Evolutionary conservation across 306 rosid genomes (phyloP).

Genomic region (Heteromeles arbutifolia): DNA sequence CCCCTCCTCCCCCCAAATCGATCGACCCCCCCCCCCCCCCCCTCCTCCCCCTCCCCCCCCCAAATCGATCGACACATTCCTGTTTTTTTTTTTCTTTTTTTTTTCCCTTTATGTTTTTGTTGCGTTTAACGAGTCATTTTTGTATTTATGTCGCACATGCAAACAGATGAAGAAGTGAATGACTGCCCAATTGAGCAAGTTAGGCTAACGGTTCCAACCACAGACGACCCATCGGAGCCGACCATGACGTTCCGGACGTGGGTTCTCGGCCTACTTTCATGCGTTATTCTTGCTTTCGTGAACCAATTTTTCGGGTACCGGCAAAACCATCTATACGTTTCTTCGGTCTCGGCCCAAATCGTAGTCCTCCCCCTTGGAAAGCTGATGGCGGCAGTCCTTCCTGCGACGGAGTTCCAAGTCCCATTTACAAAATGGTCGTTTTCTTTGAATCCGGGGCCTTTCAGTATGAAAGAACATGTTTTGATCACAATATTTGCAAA

Average conservation of each 20-base stretch:
- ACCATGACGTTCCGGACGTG: slow-evolving; percentile 31
- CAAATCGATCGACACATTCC: too few species aligned
- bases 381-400: slow-evolving; percentile 30
- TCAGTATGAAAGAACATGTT: slow-evolving; percentile 33
- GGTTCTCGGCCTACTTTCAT: slow-evolving; percentile 18
- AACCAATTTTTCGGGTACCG: slow-evolving; percentile 33
- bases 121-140: background rate
- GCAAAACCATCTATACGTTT: slow-evolving; percentile 11
- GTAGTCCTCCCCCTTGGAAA: slow-evolving; percentile 27
- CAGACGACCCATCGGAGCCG: slow-evolving; percentile 28
- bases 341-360: slow-evolving; percentile 26
- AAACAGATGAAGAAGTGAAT: slow-evolving; percentile 19
- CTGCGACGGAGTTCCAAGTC: background rate
- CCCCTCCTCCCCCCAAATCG: too few species aligned
- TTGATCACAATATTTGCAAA: slow-evolving; percentile 32
- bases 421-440: slow-evolving; percentile 15
- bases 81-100: too few species aligned
- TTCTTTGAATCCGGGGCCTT: slow-evolving; percentile 37
- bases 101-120: background rate
- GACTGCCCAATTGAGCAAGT: slow-evolving; percentile 35
- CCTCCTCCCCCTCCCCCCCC: too few species aligned
- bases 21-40: too few species aligned
- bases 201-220: slow-evolving; percentile 28
- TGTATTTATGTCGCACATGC: background rate
- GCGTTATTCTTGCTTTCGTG: slow-evolving; percentile 21